Evolutionary conservation across 306 rosid genomes (phyloP).

Genomic region (Ormosia emarginata): DNA sequence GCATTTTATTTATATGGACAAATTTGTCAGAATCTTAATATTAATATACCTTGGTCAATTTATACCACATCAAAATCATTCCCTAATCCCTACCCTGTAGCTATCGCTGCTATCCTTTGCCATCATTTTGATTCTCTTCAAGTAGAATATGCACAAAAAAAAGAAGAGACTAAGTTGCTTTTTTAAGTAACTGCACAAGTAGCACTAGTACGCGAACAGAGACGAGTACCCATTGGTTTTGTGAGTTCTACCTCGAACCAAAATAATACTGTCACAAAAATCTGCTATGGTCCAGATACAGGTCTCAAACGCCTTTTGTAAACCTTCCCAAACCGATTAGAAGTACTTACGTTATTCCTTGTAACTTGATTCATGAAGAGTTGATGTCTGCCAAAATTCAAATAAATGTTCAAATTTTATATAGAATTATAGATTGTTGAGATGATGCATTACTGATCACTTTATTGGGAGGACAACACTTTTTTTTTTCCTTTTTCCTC

Average conservation of each 20-base stretch:
- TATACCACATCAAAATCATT: background rate
- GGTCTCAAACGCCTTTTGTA: conserved; percentile 33
- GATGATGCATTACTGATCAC: background rate
- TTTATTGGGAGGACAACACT: background rate
- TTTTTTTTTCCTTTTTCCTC: background rate
- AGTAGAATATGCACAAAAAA: background rate
- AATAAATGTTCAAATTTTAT: background rate
- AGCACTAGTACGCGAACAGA: background rate
- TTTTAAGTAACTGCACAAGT: background rate
- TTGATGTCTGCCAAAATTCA: conserved; percentile 46
- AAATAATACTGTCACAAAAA: background rate
- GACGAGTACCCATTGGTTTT: background rate
- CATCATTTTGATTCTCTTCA: background rate
- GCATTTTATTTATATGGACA: background rate
- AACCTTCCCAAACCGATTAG: conserved; percentile 36
- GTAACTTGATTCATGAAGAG: conserved; percentile 43
- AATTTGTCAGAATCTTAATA: background rate
- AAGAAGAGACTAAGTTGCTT: background rate
- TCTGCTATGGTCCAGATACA: conserved; percentile 4
- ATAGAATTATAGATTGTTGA: background rate
- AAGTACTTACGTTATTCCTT: conserved; percentile 12
- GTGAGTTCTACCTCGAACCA: background rate
- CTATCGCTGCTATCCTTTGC: background rate
- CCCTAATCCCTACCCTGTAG: background rate
- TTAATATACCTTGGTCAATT: background rate